Conservation (phyloP, 805 yeast genomes). For the Pichia rugopelliculosa region DNA sequence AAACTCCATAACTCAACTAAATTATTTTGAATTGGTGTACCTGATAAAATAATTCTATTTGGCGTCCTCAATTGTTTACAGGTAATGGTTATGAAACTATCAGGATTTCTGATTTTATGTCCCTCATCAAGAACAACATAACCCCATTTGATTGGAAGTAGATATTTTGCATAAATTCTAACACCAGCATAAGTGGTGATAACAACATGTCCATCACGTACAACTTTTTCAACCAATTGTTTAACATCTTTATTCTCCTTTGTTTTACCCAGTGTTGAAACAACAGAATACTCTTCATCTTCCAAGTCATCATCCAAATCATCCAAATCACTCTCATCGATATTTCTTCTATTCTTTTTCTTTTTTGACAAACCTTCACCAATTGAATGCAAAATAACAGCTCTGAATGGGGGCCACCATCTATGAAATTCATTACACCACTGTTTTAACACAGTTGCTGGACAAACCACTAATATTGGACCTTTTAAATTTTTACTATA, state of each 20-base stretch:
- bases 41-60: conserved; percentile 83
- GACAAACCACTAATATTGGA: conserved; percentile 86
- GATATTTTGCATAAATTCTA: conserved; percentile 41
- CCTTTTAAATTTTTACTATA: conserved; percentile 66
- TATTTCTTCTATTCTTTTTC: conserved; percentile 27
- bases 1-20: conserved; percentile 88
- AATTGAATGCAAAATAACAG: conserved; percentile 81
- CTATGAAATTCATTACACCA: conserved; percentile 96
- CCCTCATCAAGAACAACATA: conserved; percentile 93
- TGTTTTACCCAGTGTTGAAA: conserved; percentile 22
- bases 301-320: conserved; percentile 47
- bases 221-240: conserved; percentile 48
- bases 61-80: conserved; percentile 80
- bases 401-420: conserved; percentile 97
- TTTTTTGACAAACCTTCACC: conserved; percentile 64
- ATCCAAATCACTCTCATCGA: conserved; percentile 35
- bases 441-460: conserved; percentile 92
- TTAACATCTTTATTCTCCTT: conserved; percentile 26
- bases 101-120: conserved; percentile 93
- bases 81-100: conserved; percentile 75
- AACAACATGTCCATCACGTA: conserved; percentile 68
- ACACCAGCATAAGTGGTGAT: conserved; percentile 78
- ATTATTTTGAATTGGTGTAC: conserved; percentile 96
- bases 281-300: conserved; percentile 29
- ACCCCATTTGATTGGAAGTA: conserved; percentile 76